Evolutionary conservation across 352 stramenopile species (phyloP).

Genomic region (Aphanomyces invadans): DNA sequence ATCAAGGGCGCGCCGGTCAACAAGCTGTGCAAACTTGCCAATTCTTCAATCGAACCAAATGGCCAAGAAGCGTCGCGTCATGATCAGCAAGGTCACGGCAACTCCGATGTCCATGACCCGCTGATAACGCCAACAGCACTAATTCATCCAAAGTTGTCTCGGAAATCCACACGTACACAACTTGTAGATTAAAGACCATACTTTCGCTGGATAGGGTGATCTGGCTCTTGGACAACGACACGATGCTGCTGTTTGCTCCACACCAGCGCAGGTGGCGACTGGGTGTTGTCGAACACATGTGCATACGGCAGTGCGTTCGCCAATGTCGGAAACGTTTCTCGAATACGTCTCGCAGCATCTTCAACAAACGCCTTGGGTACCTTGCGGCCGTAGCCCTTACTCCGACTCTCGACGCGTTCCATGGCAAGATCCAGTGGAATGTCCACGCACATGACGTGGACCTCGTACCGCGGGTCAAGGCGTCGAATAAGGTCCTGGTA

Average conservation of each 20-base stretch:
- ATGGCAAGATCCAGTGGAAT: slow-evolving; percentile 54
- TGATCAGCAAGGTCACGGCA: slow-evolving; percentile 6
- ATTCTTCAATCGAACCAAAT: slow-evolving; percentile 18
- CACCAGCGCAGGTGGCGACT: slow-evolving; percentile 51
- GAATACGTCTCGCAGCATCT: slow-evolving; percentile 51
- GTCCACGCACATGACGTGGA: slow-evolving; percentile 72
- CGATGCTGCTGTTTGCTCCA: slow-evolving; percentile 65
- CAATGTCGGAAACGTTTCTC: slow-evolving; percentile 54
- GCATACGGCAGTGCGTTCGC: slow-evolving; percentile 54
- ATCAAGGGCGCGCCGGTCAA: neutral
- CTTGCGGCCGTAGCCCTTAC: slow-evolving; percentile 55
- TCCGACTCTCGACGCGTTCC: slow-evolving; percentile 54
- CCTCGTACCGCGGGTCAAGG: slow-evolving; percentile 57
- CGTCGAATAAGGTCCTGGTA: slow-evolving; percentile 57
- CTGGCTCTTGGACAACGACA: slow-evolving; percentile 37
- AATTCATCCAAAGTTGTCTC: neutral
- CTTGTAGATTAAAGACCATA: no score
- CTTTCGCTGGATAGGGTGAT: slow-evolving; percentile 56
- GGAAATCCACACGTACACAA: no score
- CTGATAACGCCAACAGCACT: neutral
- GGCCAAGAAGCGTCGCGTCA: slow-evolving; percentile 16
- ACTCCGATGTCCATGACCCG: slow-evolving; percentile 4
- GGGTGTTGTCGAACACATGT: slow-evolving; percentile 59
- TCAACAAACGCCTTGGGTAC: slow-evolving; percentile 60
- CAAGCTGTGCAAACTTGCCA: slow-evolving; percentile 8